phyloP scores from a whole-genome alignment of 176 grass and related monocot species.

The Puya raimondii region DNA sequence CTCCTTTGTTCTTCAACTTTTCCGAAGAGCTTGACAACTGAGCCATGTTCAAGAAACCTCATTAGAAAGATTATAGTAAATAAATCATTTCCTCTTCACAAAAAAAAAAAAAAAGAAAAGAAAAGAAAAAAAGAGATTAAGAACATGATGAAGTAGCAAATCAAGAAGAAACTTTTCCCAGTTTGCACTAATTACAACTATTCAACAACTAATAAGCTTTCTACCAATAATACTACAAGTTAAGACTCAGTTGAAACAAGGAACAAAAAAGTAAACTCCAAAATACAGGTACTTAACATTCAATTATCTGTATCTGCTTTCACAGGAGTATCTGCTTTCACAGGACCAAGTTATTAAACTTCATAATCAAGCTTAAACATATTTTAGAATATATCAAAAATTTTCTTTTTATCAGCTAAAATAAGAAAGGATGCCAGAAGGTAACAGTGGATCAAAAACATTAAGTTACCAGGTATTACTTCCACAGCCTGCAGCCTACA shows the following conservation, averaged over 20 bases:
- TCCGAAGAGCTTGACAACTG: constrained; percentile 33
- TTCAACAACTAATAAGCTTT: not conserved
- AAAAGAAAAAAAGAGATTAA: not conserved
- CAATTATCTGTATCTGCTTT: not conserved
- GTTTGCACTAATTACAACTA: not conserved
- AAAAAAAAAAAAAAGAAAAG: not conserved
- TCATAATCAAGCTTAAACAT: no score
- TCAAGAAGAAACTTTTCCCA: not conserved
- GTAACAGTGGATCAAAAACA: no score
- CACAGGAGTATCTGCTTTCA: no score
- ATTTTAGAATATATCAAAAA: no score
- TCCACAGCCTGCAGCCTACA: no score
- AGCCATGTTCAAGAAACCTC: not conserved
- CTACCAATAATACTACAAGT: not conserved
- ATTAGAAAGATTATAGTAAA: constrained; percentile 5
- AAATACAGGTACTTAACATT: not conserved
- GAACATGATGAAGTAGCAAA: not conserved
- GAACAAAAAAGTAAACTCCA: not conserved
- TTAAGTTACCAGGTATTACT: no score
- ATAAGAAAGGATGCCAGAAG: no score
- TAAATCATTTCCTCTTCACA: not conserved
- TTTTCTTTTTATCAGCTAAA: no score
- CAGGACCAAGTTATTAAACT: no score
- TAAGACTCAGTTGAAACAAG: not conserved
- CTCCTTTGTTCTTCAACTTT: constrained; percentile 31